Evolutionary conservation across 805 yeast genomes (phyloP).

Genomic region (Teunomyces lycoperdinae): DNA sequence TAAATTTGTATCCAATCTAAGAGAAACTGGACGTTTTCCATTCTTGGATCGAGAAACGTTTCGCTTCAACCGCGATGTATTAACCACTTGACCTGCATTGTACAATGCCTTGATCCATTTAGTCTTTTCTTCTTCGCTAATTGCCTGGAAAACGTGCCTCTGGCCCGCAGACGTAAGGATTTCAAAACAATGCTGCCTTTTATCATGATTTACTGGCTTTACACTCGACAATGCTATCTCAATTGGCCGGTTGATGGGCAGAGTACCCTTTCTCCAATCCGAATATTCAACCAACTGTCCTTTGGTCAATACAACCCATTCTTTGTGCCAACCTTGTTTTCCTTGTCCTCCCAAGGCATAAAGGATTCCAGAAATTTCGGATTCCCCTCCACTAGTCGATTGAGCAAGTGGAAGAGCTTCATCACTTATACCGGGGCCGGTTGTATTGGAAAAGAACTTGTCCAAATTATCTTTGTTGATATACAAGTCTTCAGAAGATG

Average conservation of each 20-base stretch:
- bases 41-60: not conserved
- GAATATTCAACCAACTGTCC: constrained; percentile 68
- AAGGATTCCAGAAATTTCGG: constrained; percentile 47
- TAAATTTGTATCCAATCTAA: constrained; percentile 10
- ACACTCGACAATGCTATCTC: constrained; percentile 67
- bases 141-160: constrained; percentile 73
- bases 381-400: constrained; percentile 14
- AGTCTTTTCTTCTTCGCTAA: constrained; percentile 61
- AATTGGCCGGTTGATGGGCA: constrained; percentile 62
- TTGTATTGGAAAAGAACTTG: constrained; percentile 21
- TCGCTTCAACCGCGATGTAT: constrained; percentile 17
- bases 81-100: constrained; percentile 51
- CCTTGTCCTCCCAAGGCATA: constrained; percentile 60
- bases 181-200: constrained; percentile 64
- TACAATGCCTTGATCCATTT: constrained; percentile 67
- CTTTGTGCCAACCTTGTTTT: constrained; percentile 80
- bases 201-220: constrained; percentile 46
- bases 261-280: constrained; percentile 74
- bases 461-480: constrained; percentile 29
- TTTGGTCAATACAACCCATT: constrained; percentile 75
- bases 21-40: constrained; percentile 4
- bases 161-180: constrained; percentile 65
- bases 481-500: constrained; percentile 11
- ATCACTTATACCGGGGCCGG: not conserved
- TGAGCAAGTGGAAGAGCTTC: constrained; percentile 1